A percentile compares a stretch with the other conserved stretches of the same genome.
Evolutionary conservation across 257 asterid genomes (phyloP).

Genomic region (Ehretia macrophylla): DNA sequence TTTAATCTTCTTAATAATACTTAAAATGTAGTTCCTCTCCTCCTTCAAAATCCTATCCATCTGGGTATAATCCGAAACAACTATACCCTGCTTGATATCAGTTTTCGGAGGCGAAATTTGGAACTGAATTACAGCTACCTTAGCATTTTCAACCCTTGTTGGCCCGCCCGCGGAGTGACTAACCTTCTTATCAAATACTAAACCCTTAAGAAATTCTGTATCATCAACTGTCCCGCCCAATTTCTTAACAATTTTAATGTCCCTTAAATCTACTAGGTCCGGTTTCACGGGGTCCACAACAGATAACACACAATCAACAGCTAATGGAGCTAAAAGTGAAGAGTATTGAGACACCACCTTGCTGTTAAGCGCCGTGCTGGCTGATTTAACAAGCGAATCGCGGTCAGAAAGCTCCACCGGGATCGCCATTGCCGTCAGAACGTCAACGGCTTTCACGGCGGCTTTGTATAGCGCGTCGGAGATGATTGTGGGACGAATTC

Average conservation of each 20-base stretch:
- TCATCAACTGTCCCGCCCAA: constrained; percentile 95
- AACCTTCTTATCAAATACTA: constrained; percentile 95
- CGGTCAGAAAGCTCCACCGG: constrained; percentile 82
- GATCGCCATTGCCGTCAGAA: constrained; percentile 76
- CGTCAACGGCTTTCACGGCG: constrained; percentile 65
- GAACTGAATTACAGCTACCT: constrained; percentile 89
- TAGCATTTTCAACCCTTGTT: constrained; percentile 83
- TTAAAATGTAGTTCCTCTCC: no score
- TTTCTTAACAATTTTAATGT: constrained; percentile 88
- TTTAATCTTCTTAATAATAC: no score
- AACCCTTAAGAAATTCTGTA: constrained; percentile 73
- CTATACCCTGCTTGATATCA: constrained; percentile 94
- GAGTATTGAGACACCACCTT: constrained; percentile 97
- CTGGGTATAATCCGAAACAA: constrained; percentile 94
- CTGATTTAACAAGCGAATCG: constrained; percentile 70
- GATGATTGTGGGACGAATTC: constrained; percentile 73
- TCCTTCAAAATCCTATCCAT: constrained; percentile 98
- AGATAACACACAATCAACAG: constrained; percentile 89
- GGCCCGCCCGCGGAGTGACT: constrained; percentile 96
- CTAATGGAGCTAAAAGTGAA: constrained; percentile 89
- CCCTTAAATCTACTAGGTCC: constrained; percentile 85
- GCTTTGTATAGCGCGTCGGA: constrained; percentile 79
- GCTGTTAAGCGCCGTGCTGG: constrained; percentile 69
- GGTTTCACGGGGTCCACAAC: constrained; percentile 92
- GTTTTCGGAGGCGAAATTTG: constrained; percentile 98